Evolutionary conservation across 1,284 basidiomycete genomes (phyloP).

Genomic region (Hortiboletus rubellus): DNA sequence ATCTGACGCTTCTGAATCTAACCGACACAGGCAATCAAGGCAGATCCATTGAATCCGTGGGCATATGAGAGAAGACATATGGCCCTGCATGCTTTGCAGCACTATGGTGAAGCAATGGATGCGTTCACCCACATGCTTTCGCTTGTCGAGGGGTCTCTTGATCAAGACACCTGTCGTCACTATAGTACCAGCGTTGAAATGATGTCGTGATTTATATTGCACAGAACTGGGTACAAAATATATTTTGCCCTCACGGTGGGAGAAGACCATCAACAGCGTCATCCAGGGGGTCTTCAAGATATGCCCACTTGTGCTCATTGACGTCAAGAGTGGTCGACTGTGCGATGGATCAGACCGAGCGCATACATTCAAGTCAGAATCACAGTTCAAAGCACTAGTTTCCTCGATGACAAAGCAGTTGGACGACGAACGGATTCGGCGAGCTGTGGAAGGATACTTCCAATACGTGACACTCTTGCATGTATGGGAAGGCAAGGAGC

Average conservation of each 20-base stretch:
- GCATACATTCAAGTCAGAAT: slow-evolving; percentile 5
- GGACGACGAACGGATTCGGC: background rate
- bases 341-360: background rate
- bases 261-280: background rate
- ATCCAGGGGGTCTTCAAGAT: background rate
- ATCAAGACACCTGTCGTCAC: background rate
- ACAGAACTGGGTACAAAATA: slow-evolving; percentile 2
- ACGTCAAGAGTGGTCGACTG: slow-evolving; percentile 9
- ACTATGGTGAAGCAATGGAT: background rate
- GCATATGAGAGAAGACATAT: slow-evolving; percentile 6
- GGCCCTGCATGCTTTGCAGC: background rate
- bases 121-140: background rate
- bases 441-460: slow-evolving; percentile 6
- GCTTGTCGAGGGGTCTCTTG: background rate
- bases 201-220: background rate
- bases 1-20: too few species aligned
- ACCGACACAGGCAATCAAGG: slow-evolving; percentile 1
- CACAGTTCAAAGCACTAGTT: slow-evolving; percentile 2
- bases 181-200: background rate
- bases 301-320: slow-evolving; percentile 13
- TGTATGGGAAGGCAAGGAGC: slow-evolving; percentile 6
- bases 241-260: background rate
- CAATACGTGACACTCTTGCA: slow-evolving; percentile 16
- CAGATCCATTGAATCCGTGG: background rate
- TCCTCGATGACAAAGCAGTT: background rate